A percentile compares a stretch with the other conserved stretches of the same genome.
Evolutionary conservation across 2,329 filamentous ascomycete species (phyloP).

Genomic region (Didymella pomorum): DNA sequence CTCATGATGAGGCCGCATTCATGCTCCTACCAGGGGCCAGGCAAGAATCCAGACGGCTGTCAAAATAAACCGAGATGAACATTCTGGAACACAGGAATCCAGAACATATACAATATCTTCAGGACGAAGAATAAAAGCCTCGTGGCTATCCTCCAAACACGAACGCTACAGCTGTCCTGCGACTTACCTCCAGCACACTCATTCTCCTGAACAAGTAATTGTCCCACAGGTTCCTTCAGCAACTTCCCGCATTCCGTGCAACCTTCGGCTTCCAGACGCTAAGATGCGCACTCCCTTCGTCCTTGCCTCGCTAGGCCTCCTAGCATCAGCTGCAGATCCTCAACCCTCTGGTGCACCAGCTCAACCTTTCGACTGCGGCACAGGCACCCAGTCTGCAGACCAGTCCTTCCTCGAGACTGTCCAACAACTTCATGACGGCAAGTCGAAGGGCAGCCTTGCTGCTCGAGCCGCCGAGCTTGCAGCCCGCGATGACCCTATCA

Average conservation of each 20-base stretch:
- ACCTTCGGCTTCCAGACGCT: slow-evolving; percentile 22
- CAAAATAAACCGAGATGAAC: slow-evolving; percentile 34
- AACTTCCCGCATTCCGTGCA: slow-evolving; percentile 33
- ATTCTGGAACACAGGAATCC: slow-evolving; percentile 46
- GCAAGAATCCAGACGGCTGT: slow-evolving; percentile 30
- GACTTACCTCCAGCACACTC: slow-evolving; percentile 23
- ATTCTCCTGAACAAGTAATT: slow-evolving; percentile 22
- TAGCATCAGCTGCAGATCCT: slow-evolving; percentile 28
- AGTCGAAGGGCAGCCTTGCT: slow-evolving; percentile 35
- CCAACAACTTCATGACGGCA: slow-evolving; percentile 42
- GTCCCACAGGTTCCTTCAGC: slow-evolving; percentile 21
- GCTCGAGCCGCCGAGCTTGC: slow-evolving; percentile 38
- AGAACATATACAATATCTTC: slow-evolving; percentile 31
- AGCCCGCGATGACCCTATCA: slow-evolving; percentile 43
- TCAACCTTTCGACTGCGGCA: slow-evolving; percentile 56
- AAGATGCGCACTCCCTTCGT: slow-evolving; percentile 39
- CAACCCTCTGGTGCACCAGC: slow-evolving; percentile 21
- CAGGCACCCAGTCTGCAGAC: slow-evolving; percentile 47
- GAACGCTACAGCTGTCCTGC: slow-evolving; percentile 18
- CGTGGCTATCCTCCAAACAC: slow-evolving; percentile 23
- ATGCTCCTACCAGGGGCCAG: slow-evolving; percentile 26
- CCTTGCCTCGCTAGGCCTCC: slow-evolving; percentile 45
- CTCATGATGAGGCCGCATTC: slow-evolving; percentile 35
- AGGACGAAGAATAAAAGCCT: slow-evolving; percentile 41
- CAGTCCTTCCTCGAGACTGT: slow-evolving; percentile 51